Percentiles rank a stretch among this genome's conserved stretches.
Conservation (phyloP, 2,329 filamentous ascomycete genomes). For the Grosmannia penicillata region DNA sequence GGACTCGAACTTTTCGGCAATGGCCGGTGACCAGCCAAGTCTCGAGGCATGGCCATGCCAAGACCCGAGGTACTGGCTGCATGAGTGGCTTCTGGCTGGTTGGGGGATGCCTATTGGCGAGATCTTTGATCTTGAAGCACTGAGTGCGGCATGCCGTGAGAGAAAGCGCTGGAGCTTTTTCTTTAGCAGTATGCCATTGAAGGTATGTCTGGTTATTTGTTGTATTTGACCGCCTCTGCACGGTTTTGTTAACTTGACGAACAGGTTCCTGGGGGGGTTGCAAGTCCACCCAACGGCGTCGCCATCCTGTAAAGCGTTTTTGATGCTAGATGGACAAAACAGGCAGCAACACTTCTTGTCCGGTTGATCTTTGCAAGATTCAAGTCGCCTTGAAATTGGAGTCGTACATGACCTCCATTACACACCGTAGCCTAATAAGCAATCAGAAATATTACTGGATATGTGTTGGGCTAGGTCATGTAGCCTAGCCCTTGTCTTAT, state of each 20-base stretch:
- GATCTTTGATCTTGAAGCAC: slow-evolving; percentile 26
- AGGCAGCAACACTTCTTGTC: too few species aligned
- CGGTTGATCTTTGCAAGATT: too few species aligned
- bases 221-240: background rate
- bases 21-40: slow-evolving; percentile 38
- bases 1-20: slow-evolving; percentile 37
- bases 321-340: too few species aligned
- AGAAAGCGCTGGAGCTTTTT: slow-evolving; percentile 18
- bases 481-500: too few species aligned
- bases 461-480: too few species aligned
- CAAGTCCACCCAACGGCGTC: background rate
- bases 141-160: slow-evolving; percentile 15
- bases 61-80: slow-evolving; percentile 8
- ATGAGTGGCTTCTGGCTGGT: slow-evolving; percentile 9
- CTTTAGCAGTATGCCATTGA: slow-evolving; percentile 7
- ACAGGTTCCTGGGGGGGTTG: background rate
- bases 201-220: background rate
- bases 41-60: slow-evolving; percentile 26
- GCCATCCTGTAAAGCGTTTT: background rate
- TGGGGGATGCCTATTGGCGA: slow-evolving; percentile 20
- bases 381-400: too few species aligned
- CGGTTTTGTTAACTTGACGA: background rate
- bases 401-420: too few species aligned
- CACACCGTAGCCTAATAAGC: too few species aligned
- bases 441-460: too few species aligned